phyloP scores from a whole-genome alignment of 2,329 filamentous ascomycete genomes.

The Colletotrichum musae region DNA sequence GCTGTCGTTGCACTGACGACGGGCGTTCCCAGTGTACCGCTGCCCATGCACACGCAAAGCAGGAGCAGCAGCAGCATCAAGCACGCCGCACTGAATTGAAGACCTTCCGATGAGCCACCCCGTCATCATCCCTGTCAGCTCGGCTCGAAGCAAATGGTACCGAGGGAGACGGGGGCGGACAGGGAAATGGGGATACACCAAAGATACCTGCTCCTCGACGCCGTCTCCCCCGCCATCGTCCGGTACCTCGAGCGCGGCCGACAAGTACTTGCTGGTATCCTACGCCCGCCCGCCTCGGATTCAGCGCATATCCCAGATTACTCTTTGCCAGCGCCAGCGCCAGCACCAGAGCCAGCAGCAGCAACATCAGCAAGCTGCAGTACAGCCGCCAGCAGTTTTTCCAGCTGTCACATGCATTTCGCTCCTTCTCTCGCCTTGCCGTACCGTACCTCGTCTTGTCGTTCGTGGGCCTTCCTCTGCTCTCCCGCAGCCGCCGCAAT shows the following conservation, averaged over 20 bases:
- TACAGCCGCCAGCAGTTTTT: background rate
- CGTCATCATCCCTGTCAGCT: conserved; percentile 40
- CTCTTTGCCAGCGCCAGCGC: conserved; percentile 8
- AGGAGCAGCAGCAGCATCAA: conserved; percentile 3
- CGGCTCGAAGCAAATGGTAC: conserved; percentile 33
- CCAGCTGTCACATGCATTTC: conserved; percentile 37
- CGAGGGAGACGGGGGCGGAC: conserved; percentile 15
- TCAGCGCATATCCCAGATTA: conserved; percentile 16
- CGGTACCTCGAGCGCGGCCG: conserved; percentile 21
- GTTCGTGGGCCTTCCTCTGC: conserved; percentile 21
- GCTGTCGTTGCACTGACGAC: conserved; percentile 5
- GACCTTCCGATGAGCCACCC: conserved; percentile 34
- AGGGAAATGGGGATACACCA: conserved; percentile 26
- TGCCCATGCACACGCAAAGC: too few species aligned
- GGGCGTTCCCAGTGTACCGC: too few species aligned
- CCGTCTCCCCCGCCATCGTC: conserved; percentile 12
- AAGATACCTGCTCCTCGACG: conserved; percentile 22
- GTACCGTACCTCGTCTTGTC: conserved; percentile 11
- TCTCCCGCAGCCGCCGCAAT: conserved; percentile 23
- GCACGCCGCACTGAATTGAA: conserved; percentile 14
- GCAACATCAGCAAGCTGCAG: background rate
- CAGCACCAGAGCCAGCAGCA: background rate
- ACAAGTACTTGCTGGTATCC: conserved; percentile 25
- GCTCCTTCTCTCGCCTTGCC: conserved; percentile 23
- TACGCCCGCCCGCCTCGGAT: conserved; percentile 16